These are phyloP conservation scores for Xylariomycetidae sp. DNA, from an alignment of 2,329 filamentous ascomycete species.

Conservation along the genomic window DNA sequence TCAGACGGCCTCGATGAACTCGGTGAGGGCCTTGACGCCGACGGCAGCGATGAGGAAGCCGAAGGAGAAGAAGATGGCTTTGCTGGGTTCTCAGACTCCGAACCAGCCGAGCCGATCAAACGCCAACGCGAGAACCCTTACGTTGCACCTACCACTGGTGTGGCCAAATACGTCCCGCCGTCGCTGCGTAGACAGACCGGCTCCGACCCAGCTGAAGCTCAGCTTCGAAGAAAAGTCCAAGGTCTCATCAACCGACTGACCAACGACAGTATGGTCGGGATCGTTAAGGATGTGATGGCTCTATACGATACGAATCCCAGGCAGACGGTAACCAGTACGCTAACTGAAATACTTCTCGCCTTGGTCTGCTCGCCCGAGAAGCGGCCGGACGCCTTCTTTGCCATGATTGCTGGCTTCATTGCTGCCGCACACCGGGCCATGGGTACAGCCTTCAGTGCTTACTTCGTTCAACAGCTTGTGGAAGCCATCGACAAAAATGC, in stretches of 20 bases:
- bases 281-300: slow-evolving; percentile 74
- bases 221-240: slow-evolving; percentile 74
- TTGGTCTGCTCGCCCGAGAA: slow-evolving; percentile 72
- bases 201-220: slow-evolving; percentile 60
- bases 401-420: slow-evolving; percentile 84
- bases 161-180: slow-evolving; percentile 81
- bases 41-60: slow-evolving; percentile 28
- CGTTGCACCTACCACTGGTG: slow-evolving; percentile 57
- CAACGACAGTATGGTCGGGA: slow-evolving; percentile 81
- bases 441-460: slow-evolving; percentile 83
- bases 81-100: slow-evolving; percentile 32
- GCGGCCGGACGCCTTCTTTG: slow-evolving; percentile 82
- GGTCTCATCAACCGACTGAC: slow-evolving; percentile 90
- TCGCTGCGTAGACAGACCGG: slow-evolving; percentile 64
- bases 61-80: slow-evolving; percentile 28
- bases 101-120: too few species aligned
- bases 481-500: slow-evolving; percentile 58
- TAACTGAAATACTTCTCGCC: slow-evolving; percentile 73
- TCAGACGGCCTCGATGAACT: slow-evolving; percentile 5
- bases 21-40: slow-evolving; percentile 23
- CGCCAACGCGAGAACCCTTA: slow-evolving; percentile 78
- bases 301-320: slow-evolving; percentile 79
- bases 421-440: slow-evolving; percentile 81
- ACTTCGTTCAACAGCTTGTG: slow-evolving; percentile 73
- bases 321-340: slow-evolving; percentile 77